These are phyloP conservation scores for Annona squamosa DNA, from an alignment of 164 flowering plant species.

Conservation along the genomic window DNA sequence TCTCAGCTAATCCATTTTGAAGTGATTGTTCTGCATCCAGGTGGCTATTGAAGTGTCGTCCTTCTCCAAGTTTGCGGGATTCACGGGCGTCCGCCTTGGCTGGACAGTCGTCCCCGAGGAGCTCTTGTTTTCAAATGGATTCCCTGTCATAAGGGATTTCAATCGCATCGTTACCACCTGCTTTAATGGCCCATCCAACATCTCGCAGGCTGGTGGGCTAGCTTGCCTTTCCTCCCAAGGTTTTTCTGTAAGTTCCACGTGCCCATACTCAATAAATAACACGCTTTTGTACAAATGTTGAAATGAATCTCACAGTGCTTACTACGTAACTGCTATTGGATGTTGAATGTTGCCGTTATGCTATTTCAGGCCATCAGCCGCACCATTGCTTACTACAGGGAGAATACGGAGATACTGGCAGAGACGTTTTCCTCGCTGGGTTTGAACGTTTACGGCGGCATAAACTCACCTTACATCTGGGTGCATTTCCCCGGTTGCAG, in stretches of 20 bases:
- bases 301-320: too few relatives aligned
- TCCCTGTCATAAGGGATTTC: slow-evolving; percentile 52
- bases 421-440: slow-evolving; percentile 55
- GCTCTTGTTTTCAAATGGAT: slow-evolving; percentile 52
- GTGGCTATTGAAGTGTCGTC: slow-evolving; percentile 76
- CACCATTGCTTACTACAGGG: slow-evolving; percentile 55
- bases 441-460: slow-evolving; percentile 64
- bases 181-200: slow-evolving; percentile 67
- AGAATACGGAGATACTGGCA: slow-evolving; percentile 51
- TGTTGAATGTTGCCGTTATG: not conserved
- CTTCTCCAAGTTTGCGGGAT: slow-evolving; percentile 71
- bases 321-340: too few relatives aligned
- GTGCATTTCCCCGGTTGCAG: slow-evolving; percentile 67
- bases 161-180: slow-evolving; percentile 57
- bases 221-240: slow-evolving; percentile 68
- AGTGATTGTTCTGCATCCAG: slow-evolving; percentile 16
- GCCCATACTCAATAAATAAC: not conserved
- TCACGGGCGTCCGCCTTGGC: slow-evolving; percentile 73
- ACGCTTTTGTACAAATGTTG: not conserved
- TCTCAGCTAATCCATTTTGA: not conserved
- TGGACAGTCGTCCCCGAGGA: slow-evolving; percentile 75
- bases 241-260: slow-evolving; percentile 28
- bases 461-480: slow-evolving; percentile 82
- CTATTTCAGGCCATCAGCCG: slow-evolving; percentile 38
- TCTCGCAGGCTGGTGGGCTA: slow-evolving; percentile 70